phyloP scores from a whole-genome alignment of 352 stramenopile species.

The Phytophthora hybrid region DNA sequence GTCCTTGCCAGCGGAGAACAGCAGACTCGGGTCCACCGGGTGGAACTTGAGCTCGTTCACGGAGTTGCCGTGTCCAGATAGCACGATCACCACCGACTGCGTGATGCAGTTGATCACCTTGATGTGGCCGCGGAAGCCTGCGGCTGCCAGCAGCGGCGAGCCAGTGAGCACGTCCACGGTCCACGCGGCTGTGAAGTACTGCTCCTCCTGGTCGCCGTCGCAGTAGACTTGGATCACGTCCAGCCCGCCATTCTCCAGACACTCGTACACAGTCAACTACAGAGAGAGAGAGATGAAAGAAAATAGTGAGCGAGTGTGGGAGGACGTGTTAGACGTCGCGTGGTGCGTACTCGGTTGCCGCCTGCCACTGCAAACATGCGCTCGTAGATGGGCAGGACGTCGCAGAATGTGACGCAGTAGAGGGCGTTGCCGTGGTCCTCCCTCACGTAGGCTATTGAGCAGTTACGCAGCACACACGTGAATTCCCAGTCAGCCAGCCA shows the following conservation, averaged over 20 bases:
- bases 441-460: slow-evolving; percentile 59
- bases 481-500: slow-evolving; percentile 12
- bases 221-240: slow-evolving; percentile 84
- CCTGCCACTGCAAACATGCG: slow-evolving; percentile 75
- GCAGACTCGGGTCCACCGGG: slow-evolving; percentile 87
- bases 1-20: slow-evolving; percentile 94
- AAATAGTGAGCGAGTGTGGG: neutral
- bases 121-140: slow-evolving; percentile 77
- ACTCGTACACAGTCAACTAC: slow-evolving; percentile 83
- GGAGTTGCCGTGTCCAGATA: slow-evolving; percentile 91
- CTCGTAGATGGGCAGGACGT: slow-evolving; percentile 74
- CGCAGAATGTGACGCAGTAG: slow-evolving; percentile 81
- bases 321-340: neutral
- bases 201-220: slow-evolving; percentile 80
- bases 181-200: slow-evolving; percentile 85
- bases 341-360: slow-evolving; percentile 65
- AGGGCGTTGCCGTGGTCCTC: slow-evolving; percentile 83
- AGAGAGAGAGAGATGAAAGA: slow-evolving; percentile 3
- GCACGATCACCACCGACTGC: slow-evolving; percentile 78
- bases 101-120: slow-evolving; percentile 88
- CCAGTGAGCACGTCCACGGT: slow-evolving; percentile 76
- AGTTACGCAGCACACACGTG: slow-evolving; percentile 1
- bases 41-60: slow-evolving; percentile 95
- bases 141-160: slow-evolving; percentile 76
- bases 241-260: slow-evolving; percentile 73